A percentile compares a stretch with the other conserved stretches of the same genome.
These are phyloP conservation scores for Cucumis hystrix DNA, from an alignment of 306 rosid species.

Conservation along the genomic window DNA sequence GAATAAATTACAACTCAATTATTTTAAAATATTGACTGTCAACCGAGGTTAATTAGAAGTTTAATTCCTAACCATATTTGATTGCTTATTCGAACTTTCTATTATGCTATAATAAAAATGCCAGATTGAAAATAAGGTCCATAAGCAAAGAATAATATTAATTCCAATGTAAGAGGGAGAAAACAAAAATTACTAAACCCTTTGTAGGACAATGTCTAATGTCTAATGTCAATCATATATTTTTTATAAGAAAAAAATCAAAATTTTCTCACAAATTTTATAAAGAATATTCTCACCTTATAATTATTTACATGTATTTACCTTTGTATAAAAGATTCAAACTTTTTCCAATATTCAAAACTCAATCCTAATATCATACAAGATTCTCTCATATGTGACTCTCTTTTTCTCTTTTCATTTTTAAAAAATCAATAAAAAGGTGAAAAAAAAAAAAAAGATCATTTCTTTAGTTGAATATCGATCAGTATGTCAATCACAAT, in stretches of 20 bases:
- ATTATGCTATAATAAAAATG: no score
- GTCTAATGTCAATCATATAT: neutral
- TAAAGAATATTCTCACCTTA: neutral
- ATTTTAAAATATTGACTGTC: no score
- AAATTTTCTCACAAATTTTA: neutral
- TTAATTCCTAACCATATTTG: no score
- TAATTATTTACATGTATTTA: neutral
- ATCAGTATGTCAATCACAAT: no score
- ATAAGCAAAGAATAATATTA: neutral
- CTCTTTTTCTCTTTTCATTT: neutral
- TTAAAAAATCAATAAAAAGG: neutral
- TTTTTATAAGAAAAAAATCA: neutral
- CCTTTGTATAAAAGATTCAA: neutral
- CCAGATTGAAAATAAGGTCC: neutral
- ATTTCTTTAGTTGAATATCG: no score
- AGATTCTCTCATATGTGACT: neutral
- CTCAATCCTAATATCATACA: neutral
- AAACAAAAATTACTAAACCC: neutral
- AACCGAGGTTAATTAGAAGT: no score
- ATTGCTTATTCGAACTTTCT: no score
- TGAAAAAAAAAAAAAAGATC: no score
- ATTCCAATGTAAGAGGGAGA: neutral
- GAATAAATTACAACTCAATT: no score
- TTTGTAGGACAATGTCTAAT: neutral
- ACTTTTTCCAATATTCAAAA: neutral